These are phyloP conservation scores for Candida nanaspora DNA, from an alignment of 805 yeast genomes.

Conservation along the genomic window DNA sequence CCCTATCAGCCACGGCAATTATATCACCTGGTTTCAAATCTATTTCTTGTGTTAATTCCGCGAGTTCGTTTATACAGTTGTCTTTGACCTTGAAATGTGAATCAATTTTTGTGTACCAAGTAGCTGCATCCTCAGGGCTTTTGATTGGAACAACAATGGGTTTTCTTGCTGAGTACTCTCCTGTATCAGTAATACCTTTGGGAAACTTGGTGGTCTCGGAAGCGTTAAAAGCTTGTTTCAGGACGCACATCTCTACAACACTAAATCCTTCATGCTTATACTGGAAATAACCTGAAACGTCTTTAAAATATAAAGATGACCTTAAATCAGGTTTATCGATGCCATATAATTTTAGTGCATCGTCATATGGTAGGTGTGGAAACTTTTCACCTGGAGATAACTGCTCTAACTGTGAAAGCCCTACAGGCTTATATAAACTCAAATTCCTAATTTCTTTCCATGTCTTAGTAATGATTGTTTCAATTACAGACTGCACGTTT, in stretches of 20 bases:
- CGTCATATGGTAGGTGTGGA: slow-evolving; percentile 49
- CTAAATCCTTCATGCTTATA: slow-evolving; percentile 40
- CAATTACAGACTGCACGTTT: slow-evolving; percentile 63
- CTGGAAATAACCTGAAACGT: slow-evolving; percentile 37
- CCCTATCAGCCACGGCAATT: slow-evolving; percentile 73
- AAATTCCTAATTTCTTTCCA: slow-evolving; percentile 45
- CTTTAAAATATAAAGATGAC: slow-evolving; percentile 42
- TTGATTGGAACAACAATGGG: slow-evolving; percentile 53
- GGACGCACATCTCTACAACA: slow-evolving; percentile 66
- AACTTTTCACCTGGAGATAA: slow-evolving; percentile 21
- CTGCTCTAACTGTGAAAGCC: slow-evolving; percentile 24
- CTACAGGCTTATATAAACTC: slow-evolving; percentile 31
- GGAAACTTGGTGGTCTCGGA: slow-evolving; percentile 30
- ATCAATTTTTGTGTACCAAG: slow-evolving; percentile 35
- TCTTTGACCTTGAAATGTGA: neutral
- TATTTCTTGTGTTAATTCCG: slow-evolving; percentile 25
- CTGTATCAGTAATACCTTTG: slow-evolving; percentile 23
- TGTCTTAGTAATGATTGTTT: slow-evolving; percentile 41
- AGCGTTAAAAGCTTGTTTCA: slow-evolving; percentile 38
- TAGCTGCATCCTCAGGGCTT: slow-evolving; percentile 26
- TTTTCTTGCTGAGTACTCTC: slow-evolving; percentile 45
- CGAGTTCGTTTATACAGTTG: slow-evolving; percentile 8
- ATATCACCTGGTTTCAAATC: slow-evolving; percentile 60
- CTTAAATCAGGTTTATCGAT: slow-evolving; percentile 94
- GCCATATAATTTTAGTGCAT: slow-evolving; percentile 71